Evolutionary conservation across 140 eudicot species (phyloP).

Genomic region (Flaveria floridana): DNA sequence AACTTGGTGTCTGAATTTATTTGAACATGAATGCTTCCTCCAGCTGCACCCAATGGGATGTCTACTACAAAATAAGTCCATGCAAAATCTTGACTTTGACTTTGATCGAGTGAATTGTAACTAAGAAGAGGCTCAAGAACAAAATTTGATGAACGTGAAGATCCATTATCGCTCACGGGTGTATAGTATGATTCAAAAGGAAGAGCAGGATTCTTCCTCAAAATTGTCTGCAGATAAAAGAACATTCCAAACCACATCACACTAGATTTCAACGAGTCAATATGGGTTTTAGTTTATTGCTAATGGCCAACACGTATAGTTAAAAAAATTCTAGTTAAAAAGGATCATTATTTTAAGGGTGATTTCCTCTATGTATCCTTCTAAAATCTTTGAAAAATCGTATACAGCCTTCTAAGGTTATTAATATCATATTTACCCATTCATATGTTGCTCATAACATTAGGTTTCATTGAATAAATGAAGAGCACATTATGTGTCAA

Average conservation of each 20-base stretch:
- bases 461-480: too few species aligned
- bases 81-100: slow-evolving; percentile 34
- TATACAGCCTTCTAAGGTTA: too few species aligned
- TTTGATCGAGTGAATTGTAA: slow-evolving; percentile 38
- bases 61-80: slow-evolving; percentile 76
- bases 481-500: too few species aligned
- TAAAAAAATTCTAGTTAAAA: neutral
- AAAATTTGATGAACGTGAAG: slow-evolving; percentile 50
- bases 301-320: neutral
- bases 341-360: neutral
- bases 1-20: slow-evolving; percentile 40
- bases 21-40: slow-evolving; percentile 59
- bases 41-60: slow-evolving; percentile 65
- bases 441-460: too few species aligned
- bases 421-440: too few species aligned
- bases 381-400: too few species aligned
- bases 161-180: slow-evolving; percentile 48
- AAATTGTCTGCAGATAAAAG: slow-evolving; percentile 36
- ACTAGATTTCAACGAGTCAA: slow-evolving; percentile 4
- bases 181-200: slow-evolving; percentile 43
- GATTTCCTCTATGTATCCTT: too few species aligned
- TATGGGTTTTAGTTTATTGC: neutral
- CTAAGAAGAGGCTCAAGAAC: slow-evolving; percentile 72
- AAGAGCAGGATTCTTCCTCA: slow-evolving; percentile 25
- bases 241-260: slow-evolving; percentile 36